Percentiles rank a stretch among this genome's conserved stretches.
These are phyloP conservation scores for Pelargonium myrrhifolium DNA, from an alignment of 441 rosid genomes.

Conservation along the genomic window DNA sequence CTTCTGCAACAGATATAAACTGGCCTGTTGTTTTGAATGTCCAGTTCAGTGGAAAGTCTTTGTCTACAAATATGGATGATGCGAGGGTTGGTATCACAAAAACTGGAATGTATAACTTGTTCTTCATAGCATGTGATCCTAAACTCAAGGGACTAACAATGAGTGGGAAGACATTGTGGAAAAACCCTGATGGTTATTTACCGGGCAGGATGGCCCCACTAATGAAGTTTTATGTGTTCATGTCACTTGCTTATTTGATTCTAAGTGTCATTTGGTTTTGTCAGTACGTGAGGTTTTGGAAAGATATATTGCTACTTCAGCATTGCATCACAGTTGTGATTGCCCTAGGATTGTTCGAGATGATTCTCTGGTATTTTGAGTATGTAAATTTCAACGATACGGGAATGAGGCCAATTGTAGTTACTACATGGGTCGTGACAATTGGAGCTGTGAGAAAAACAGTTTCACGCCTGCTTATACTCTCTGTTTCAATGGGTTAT, in stretches of 20 bases:
- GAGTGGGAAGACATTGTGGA: conserved; percentile 94
- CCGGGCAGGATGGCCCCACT: conserved; percentile 98
- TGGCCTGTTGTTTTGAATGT: conserved; percentile 76
- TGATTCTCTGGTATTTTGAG: conserved; percentile 85
- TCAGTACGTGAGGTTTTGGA: conserved; percentile 75
- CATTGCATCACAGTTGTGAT: conserved; percentile 74
- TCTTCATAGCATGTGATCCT: conserved; percentile 81
- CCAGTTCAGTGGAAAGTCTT: conserved; percentile 43
- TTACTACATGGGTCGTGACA: conserved; percentile 87
- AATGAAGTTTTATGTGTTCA: conserved; percentile 63
- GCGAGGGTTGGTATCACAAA: conserved; percentile 40
- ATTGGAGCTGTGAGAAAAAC: conserved; percentile 77
- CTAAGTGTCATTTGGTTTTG: conserved; percentile 66
- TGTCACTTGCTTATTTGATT: conserved; percentile 63
- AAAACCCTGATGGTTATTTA: conserved; percentile 80
- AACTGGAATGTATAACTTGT: conserved; percentile 89
- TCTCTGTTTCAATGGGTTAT: conserved; percentile 89
- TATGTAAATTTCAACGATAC: conserved; percentile 65
- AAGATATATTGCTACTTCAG: conserved; percentile 79
- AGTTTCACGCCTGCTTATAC: conserved; percentile 64
- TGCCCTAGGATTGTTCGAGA: conserved; percentile 75
- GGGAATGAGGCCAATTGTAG: conserved; percentile 66
- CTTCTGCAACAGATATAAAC: conserved; percentile 53
- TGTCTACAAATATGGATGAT: conserved; percentile 38
- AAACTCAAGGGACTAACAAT: conserved; percentile 58